phyloP scores from a whole-genome alignment of 257 asterid genomes.

The Scutellaria minor region DNA sequence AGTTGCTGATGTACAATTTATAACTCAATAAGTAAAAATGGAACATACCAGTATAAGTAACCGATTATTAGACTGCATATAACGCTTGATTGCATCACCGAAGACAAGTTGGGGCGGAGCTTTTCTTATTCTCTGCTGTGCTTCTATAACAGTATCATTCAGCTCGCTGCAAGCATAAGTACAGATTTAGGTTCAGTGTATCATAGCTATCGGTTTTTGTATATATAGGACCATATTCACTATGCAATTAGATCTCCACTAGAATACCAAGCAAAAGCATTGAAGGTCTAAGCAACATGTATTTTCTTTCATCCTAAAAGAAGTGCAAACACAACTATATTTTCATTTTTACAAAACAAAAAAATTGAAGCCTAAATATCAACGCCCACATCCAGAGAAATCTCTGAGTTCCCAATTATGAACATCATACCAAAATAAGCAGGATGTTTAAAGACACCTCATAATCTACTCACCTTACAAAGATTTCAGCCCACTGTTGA shows the following conservation, averaged over 20 bases:
- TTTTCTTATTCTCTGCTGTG: conserved; percentile 79
- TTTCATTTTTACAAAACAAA: neutral
- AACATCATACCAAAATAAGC: conserved; percentile 26
- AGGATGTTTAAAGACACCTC: neutral
- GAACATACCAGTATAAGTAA: conserved; percentile 79
- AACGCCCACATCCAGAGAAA: neutral
- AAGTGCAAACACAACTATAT: conserved; percentile 11
- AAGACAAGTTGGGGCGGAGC: conserved; percentile 68
- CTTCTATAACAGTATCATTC: conserved; percentile 91
- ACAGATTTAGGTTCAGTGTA: conserved; percentile 20
- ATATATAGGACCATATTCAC: neutral
- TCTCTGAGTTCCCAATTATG: neutral
- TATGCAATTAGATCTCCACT: conserved; percentile 9
- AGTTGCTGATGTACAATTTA: conserved; percentile 22
- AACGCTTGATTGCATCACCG: conserved; percentile 61
- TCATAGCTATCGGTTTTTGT: conserved; percentile 4
- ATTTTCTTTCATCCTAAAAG: neutral
- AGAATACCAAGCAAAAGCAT: conserved; percentile 5
- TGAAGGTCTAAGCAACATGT: neutral
- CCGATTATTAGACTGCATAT: conserved; percentile 73
- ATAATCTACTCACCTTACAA: conserved; percentile 69
- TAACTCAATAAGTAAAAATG: conserved; percentile 23
- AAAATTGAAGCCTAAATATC: neutral
- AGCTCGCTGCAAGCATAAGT: conserved; percentile 69
- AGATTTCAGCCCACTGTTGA: conserved; percentile 97